Evolutionary conservation across 139 green algal species (phyloP), one percentile per base, ranked within the genome.

Genomic region (Raphidocelis subcapitata): DNA sequence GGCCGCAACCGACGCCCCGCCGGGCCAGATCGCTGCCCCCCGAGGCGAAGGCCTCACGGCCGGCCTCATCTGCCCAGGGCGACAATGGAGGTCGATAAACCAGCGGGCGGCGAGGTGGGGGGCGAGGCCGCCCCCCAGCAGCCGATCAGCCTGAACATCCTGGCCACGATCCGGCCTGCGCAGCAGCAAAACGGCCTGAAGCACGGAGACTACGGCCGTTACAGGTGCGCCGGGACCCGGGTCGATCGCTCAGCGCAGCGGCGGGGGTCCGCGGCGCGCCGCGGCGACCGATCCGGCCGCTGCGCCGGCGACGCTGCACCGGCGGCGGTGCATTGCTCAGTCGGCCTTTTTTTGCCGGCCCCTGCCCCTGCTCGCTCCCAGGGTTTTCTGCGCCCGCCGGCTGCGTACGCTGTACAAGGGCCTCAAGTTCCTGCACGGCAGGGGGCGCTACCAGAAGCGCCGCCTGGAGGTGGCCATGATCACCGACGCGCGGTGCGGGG

Each of bases 341-440:
- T 36, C 16, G 44, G 28, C 59, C 1, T n/a, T 0, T 65, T 35
- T 44, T 15, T 63, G 37, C 5, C 60, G 55, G 32, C 24, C 3
- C 8, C 26, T 44, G 8, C 8, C 3, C 3, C 5, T 33, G 10
- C 15, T 21, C 10, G 36, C 41, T 21, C 20, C 3, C 89, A 97
- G 93, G 80, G 81, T 91, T 26, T 97, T 97, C 78, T 98, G 94
- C 80, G 80, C 83, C 1, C 73, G 86, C 0, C 81, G 88, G 8
- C 76, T 98, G 63, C 77, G 85, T 2, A 84, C 88, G 0, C 80
- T 97, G 15, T 95, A 93, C 84, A 94, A 92, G 72, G 75, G 77
- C 15, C 71, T 95, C 5, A 94, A 92, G 55, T 89, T 98, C 28
- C 81, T 91, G 66, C 94, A 98, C 68, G 94, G 94, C 33, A 83